These are phyloP conservation scores for Paracorniculantispora psalliotae DNA, from an alignment of 2,329 filamentous ascomycete genomes.

Conservation along the genomic window DNA sequence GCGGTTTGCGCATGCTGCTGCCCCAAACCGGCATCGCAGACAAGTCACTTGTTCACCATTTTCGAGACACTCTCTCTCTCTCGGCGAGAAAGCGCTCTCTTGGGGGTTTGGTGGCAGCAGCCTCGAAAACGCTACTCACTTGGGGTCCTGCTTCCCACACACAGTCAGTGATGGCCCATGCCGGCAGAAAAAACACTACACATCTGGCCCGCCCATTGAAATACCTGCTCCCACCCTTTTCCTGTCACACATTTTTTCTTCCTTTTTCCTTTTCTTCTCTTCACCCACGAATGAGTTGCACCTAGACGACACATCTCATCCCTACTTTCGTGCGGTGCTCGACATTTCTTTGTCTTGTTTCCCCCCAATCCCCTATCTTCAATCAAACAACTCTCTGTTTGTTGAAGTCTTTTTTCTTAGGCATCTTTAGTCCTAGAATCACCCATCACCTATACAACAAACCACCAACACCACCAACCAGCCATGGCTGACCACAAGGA, in stretches of 20 bases:
- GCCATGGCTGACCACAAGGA: slow-evolving; percentile 52
- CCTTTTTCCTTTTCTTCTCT: slow-evolving; percentile 33
- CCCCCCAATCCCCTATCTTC: slow-evolving; percentile 20
- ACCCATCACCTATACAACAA: slow-evolving; percentile 6
- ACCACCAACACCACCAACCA: slow-evolving; percentile 14
- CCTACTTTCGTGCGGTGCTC: slow-evolving; percentile 46
- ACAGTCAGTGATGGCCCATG: too few relatives aligned
- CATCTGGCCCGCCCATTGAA: slow-evolving; percentile 28
- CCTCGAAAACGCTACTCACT: neutral
- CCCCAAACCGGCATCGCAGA: neutral
- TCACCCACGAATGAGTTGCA: slow-evolving; percentile 48
- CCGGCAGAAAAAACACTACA: slow-evolving; percentile 10
- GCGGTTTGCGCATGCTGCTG: slow-evolving; percentile 2
- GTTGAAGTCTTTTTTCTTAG: slow-evolving; percentile 11
- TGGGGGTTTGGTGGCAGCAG: too few relatives aligned
- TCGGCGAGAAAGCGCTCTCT: too few relatives aligned
- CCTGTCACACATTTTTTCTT: slow-evolving; percentile 22
- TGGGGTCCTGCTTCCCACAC: slow-evolving; percentile 8
- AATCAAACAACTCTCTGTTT: slow-evolving; percentile 19
- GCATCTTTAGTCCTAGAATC: neutral
- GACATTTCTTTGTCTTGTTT: slow-evolving; percentile 28
- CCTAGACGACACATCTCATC: slow-evolving; percentile 34
- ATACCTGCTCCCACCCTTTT: slow-evolving; percentile 34
- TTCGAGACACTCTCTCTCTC: too few relatives aligned
- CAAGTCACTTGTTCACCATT: slow-evolving; percentile 5